Evolutionary conservation across 495 filamentous ascomycete genomes (phyloP).

Genomic region (Pseudomonodictys pantanalensis): DNA sequence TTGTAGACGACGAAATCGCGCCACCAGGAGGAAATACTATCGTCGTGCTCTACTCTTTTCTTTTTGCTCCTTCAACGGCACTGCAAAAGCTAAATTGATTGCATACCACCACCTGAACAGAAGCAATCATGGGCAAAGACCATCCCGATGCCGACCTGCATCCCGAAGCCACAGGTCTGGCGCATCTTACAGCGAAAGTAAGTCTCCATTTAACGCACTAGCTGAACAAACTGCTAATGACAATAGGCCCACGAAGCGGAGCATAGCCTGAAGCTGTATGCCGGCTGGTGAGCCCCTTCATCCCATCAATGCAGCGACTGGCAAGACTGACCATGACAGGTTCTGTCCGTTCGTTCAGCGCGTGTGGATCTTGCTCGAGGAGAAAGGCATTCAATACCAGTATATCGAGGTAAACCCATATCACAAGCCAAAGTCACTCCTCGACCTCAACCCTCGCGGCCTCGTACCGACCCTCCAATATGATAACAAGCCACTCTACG

Average conservation of each 20-base stretch:
- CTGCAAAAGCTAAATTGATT: background rate
- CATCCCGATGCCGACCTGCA: constrained; percentile 51
- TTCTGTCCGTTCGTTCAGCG: constrained; percentile 58
- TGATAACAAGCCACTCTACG: constrained; percentile 58
- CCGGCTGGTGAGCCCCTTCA: too few relatives aligned
- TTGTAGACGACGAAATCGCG: background rate
- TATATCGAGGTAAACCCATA: constrained; percentile 67
- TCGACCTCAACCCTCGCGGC: constrained; percentile 65
- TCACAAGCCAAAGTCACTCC: constrained; percentile 60
- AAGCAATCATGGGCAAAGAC: constrained; percentile 20
- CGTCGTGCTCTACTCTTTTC: background rate
- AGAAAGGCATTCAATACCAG: constrained; percentile 69
- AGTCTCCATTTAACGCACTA: background rate
- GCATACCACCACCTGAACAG: background rate
- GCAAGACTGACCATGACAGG: too few relatives aligned
- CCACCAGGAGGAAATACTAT: background rate
- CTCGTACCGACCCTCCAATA: constrained; percentile 64
- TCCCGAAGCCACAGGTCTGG: constrained; percentile 53
- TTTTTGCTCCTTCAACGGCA: too few relatives aligned
- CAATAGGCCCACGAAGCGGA: constrained; percentile 46
- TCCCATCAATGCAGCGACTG: too few relatives aligned
- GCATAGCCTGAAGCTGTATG: constrained; percentile 54
- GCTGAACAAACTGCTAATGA: background rate
- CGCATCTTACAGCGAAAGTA: constrained; percentile 48
- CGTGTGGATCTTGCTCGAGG: constrained; percentile 63